These are phyloP conservation scores for Thelonectria rubi DNA, from an alignment of 2,329 filamentous ascomycete species.

Conservation along the genomic window DNA sequence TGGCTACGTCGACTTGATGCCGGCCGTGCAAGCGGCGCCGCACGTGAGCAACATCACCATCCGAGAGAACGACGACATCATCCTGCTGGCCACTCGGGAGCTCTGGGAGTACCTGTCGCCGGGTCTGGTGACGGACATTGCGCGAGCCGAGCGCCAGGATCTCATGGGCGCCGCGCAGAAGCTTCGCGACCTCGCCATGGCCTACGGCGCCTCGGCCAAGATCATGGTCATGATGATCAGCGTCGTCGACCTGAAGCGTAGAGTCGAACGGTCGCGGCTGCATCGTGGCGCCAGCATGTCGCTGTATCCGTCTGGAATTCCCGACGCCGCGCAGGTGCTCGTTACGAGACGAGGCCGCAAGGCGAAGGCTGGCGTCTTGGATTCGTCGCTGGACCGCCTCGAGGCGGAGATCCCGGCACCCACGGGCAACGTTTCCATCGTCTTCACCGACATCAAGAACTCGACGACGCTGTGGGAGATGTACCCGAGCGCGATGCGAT, in stretches of 20 bases:
- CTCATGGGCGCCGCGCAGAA: slow-evolving; percentile 96
- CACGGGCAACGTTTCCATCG: slow-evolving; percentile 88
- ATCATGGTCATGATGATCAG: slow-evolving; percentile 99
- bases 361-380: slow-evolving; percentile 71
- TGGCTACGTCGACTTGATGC: slow-evolving; percentile 92
- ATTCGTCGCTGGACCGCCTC: slow-evolving; percentile 86
- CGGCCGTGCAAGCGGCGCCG: slow-evolving; percentile 90
- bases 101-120: slow-evolving; percentile 95
- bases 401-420: slow-evolving; percentile 92
- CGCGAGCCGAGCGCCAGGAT: slow-evolving; percentile 84
- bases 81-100: slow-evolving; percentile 89
- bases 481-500: slow-evolving; percentile 93
- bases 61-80: slow-evolving; percentile 90
- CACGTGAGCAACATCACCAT: slow-evolving; percentile 81
- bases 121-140: slow-evolving; percentile 90
- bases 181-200: slow-evolving; percentile 91
- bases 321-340: slow-evolving; percentile 73
- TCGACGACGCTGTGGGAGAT: slow-evolving; percentile 97
- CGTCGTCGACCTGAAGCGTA: slow-evolving; percentile 87
- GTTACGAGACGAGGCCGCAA: slow-evolving; percentile 72
- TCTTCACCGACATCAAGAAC: slow-evolving; percentile 99
- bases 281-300: slow-evolving; percentile 86
- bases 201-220: slow-evolving; percentile 92
- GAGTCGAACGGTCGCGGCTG: slow-evolving; percentile 75
- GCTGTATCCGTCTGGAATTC: slow-evolving; percentile 78